phyloP scores from a whole-genome alignment of 768 basidiomycete genomes.

The Antrodiella citrinella region DNA sequence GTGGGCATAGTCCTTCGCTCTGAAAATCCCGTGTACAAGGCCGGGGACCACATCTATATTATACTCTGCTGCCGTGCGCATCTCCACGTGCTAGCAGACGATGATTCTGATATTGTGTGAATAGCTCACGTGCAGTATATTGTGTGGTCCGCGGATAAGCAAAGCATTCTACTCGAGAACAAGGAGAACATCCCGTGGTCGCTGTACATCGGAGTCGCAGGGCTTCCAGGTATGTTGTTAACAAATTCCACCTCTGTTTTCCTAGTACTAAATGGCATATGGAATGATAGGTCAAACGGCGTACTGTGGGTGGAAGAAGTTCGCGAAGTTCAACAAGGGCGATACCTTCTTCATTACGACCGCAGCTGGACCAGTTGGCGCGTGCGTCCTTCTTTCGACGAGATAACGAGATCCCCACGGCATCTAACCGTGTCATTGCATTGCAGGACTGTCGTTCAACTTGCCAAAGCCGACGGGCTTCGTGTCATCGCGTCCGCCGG shows the following conservation, averaged over 20 bases:
- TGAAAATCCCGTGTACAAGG: constrained; percentile 14
- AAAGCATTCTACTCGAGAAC: constrained; percentile 28
- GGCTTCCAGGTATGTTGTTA: constrained; percentile 31
- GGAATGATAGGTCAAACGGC: constrained; percentile 23
- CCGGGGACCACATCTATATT: constrained; percentile 20
- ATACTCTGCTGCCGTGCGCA: too few relatives aligned
- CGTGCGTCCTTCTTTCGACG: too few relatives aligned
- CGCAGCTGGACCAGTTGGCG: constrained; percentile 26
- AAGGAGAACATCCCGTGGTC: constrained; percentile 40
- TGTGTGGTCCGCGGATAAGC: constrained; percentile 18
- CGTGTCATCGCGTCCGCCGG: constrained; percentile 70
- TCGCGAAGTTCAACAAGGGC: constrained; percentile 36
- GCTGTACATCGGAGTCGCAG: constrained; percentile 39
- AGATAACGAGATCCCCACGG: too few relatives aligned
- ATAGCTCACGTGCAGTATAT: constrained; percentile 35
- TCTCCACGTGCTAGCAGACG: too few relatives aligned
- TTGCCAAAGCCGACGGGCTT: constrained; percentile 33
- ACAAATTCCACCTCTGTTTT: too few relatives aligned
- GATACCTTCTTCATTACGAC: constrained; percentile 42
- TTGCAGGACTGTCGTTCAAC: constrained; percentile 27
- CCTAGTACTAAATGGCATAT: too few relatives aligned
- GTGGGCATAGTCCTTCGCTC: constrained; percentile 21
- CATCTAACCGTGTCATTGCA: too few relatives aligned
- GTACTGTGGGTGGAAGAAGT: constrained; percentile 34
- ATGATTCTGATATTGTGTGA: too few relatives aligned